Conservation (phyloP, 192 early-diverging fungal genomes). For the Coemansia sp. region DNA sequence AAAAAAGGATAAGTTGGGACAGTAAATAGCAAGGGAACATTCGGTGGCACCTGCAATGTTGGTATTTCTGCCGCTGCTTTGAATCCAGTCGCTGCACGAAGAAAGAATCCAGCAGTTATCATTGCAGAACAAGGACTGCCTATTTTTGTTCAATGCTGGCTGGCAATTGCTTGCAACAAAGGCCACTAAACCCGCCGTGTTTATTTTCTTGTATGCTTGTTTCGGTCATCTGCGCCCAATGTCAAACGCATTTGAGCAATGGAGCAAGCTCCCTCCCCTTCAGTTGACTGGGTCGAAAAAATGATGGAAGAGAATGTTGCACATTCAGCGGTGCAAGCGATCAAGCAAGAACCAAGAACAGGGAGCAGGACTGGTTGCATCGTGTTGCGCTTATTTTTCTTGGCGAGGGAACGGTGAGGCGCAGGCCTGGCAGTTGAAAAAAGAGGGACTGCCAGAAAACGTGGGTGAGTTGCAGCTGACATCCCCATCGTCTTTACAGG, state of each 20-base stretch:
- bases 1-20: constrained; percentile 11
- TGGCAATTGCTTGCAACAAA: not conserved
- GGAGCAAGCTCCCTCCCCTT: not conserved
- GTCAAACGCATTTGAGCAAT: not conserved
- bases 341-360: not conserved
- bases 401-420: constrained; percentile 2
- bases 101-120: constrained; percentile 9
- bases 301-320: not conserved
- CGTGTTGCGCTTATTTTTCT: not conserved
- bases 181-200: constrained; percentile 1
- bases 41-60: not conserved
- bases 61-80: constrained; percentile 10
- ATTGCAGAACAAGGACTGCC: constrained; percentile 11
- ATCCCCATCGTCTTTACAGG: not conserved
- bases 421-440: not conserved
- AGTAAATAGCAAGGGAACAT: constrained; percentile 11
- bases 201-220: constrained; percentile 3
- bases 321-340: not conserved
- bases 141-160: constrained; percentile 1
- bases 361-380: not conserved
- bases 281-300: not conserved
- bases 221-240: not conserved
- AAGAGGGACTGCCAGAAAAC: constrained; percentile 4
- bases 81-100: constrained; percentile 9
- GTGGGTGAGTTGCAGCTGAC: constrained; percentile 4